phyloP scores from a whole-genome alignment of 306 rosid genomes.

The Castanea sativa region DNA sequence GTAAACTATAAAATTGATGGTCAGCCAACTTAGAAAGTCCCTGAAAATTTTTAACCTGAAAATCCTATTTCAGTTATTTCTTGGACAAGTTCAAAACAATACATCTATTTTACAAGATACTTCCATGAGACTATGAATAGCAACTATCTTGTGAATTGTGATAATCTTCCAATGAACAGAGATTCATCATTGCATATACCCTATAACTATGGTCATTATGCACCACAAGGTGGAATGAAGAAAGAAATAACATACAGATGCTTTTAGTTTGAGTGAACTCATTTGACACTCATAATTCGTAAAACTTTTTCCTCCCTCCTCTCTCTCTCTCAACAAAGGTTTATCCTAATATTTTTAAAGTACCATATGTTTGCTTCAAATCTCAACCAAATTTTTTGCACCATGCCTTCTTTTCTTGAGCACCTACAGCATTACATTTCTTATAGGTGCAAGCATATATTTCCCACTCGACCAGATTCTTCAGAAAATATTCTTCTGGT shows the following conservation, averaged over 20 bases:
- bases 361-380: background rate
- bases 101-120: background rate
- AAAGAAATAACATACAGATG: background rate
- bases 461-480: background rate
- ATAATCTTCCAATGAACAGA: background rate
- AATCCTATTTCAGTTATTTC: background rate
- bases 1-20: background rate
- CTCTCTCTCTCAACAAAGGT: background rate
- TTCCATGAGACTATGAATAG: too few species aligned
- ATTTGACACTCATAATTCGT: too few species aligned
- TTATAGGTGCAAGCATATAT: background rate
- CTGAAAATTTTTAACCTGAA: background rate
- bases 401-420: background rate
- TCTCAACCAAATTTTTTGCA: background rate
- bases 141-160: background rate
- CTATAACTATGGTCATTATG: background rate
- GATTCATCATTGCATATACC: background rate
- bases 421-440: background rate
- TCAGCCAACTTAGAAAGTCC: background rate
- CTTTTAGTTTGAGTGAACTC: too few species aligned
- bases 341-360: background rate
- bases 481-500: background rate
- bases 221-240: background rate
- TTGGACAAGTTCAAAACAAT: background rate
- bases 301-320: background rate